A percentile compares a stretch with the other conserved stretches of the same genome.
Evolutionary conservation across 768 basidiomycete species (phyloP).

Genomic region (Imleria badia): DNA sequence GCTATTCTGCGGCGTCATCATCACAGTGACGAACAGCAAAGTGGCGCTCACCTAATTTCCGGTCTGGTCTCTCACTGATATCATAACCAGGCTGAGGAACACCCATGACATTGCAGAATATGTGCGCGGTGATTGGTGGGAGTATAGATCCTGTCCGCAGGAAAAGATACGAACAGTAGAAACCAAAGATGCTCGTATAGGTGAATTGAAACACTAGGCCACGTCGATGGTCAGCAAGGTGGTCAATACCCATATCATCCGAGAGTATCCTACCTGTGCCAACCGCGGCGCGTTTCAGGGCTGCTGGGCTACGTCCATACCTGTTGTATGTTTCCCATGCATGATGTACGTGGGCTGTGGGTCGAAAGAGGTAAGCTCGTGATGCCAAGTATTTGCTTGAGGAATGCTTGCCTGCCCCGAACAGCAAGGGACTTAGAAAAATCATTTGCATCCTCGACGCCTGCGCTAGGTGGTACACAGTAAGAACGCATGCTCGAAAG

Average conservation of each 20-base stretch:
- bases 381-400: neutral
- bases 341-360: constrained; percentile 86
- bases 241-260: neutral
- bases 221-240: constrained; percentile 14
- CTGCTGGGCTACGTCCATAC: constrained; percentile 64
- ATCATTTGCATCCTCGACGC: constrained; percentile 59
- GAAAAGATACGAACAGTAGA: constrained; percentile 82
- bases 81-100: constrained; percentile 69
- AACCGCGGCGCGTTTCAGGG: constrained; percentile 61
- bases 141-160: constrained; percentile 81
- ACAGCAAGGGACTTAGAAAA: constrained; percentile 79
- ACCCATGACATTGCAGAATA: constrained; percentile 96
- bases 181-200: constrained; percentile 94
- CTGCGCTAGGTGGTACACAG: constrained; percentile 68
- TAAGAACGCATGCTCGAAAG: constrained; percentile 82
- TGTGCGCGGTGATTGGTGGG: constrained; percentile 76
- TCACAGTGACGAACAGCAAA: constrained; percentile 11
- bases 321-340: constrained; percentile 82
- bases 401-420: constrained; percentile 72
- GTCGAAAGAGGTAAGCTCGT: constrained; percentile 6
- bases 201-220: constrained; percentile 75
- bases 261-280: constrained; percentile 45
- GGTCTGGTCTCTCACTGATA: constrained; percentile 48
- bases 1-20: constrained; percentile 36
- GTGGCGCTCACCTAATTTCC: constrained; percentile 48